Evolutionary conservation across 306 rosid genomes (phyloP).

Genomic region (Acmispon strigosus): DNA sequence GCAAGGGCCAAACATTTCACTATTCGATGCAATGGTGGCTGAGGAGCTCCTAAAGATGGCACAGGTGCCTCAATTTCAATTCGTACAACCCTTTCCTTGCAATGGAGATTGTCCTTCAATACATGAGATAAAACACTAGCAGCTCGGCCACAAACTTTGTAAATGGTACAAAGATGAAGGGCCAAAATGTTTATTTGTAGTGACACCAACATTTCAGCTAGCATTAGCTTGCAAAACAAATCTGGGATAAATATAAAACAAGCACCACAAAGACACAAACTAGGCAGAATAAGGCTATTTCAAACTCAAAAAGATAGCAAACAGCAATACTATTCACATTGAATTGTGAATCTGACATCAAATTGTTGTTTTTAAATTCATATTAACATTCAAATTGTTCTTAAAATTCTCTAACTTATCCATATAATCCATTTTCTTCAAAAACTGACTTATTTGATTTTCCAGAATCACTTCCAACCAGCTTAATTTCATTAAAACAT

Average conservation of each 20-base stretch:
- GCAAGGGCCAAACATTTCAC: constrained; percentile 73
- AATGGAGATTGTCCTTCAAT: constrained; percentile 59
- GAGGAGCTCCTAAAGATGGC: constrained; percentile 60
- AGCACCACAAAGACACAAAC: constrained; percentile 38
- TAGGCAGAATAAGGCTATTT: no score
- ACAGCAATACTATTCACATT: no score
- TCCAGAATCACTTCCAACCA: no score
- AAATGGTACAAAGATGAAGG: not conserved
- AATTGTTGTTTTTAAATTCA: no score
- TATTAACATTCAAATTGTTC: no score
- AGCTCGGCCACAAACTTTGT: constrained; percentile 67
- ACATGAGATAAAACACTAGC: constrained; percentile 81
- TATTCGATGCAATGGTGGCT: constrained; percentile 71
- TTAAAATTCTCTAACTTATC: no score
- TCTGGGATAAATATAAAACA: not conserved
- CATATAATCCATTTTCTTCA: no score
- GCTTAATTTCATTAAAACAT: no score
- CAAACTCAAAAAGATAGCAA: no score
- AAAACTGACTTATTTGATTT: no score
- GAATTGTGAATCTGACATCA: no score
- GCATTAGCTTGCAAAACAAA: not conserved
- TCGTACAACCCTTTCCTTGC: constrained; percentile 76
- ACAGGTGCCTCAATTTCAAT: constrained; percentile 72
- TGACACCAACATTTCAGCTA: not conserved
- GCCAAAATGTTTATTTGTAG: not conserved